These are phyloP conservation scores for Phyllosticta ampelicida DNA, from an alignment of 2,329 filamentous ascomycete species.

Conservation along the genomic window DNA sequence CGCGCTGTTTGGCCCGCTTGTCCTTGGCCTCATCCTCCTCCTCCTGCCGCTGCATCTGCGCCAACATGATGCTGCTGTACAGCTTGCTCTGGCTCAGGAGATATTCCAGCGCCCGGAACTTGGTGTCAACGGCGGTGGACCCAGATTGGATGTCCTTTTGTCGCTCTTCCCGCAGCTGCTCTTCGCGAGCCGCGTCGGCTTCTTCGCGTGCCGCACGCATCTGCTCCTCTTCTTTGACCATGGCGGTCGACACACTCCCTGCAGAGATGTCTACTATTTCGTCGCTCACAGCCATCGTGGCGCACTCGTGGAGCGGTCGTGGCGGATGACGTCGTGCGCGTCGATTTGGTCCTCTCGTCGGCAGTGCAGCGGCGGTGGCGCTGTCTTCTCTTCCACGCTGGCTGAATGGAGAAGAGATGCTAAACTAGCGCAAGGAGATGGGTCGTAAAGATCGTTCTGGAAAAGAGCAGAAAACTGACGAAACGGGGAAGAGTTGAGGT, in stretches of 20 bases:
- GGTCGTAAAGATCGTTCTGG: neutral
- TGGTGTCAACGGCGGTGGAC: conserved; percentile 35
- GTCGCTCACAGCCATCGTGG: neutral
- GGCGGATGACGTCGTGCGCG: neutral
- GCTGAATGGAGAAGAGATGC: neutral
- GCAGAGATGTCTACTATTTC: too few species aligned
- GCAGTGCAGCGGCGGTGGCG: neutral
- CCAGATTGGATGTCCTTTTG: conserved; percentile 38
- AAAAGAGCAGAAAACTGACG: neutral
- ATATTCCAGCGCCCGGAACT: conserved; percentile 43
- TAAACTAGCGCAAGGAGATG: neutral
- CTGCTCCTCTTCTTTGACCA: conserved; percentile 33
- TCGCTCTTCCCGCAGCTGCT: conserved; percentile 33
- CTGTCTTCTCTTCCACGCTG: neutral
- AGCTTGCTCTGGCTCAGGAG: conserved; percentile 43
- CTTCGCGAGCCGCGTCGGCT: conserved; percentile 35
- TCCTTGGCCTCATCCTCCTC: conserved; percentile 37
- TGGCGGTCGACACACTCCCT: conserved; percentile 19
- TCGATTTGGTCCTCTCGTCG: neutral
- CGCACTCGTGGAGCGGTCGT: neutral
- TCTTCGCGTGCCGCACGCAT: conserved; percentile 34
- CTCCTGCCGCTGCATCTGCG: conserved; percentile 43
- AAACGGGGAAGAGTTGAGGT: neutral
- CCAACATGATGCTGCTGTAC: conserved; percentile 41
- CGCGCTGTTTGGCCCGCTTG: conserved; percentile 29